A percentile compares a stretch with the other conserved stretches of the same genome.
These are phyloP conservation scores for Cladophialophora yegresii DNA, from an alignment of 2,329 filamentous ascomycete species.

Conservation along the genomic window DNA sequence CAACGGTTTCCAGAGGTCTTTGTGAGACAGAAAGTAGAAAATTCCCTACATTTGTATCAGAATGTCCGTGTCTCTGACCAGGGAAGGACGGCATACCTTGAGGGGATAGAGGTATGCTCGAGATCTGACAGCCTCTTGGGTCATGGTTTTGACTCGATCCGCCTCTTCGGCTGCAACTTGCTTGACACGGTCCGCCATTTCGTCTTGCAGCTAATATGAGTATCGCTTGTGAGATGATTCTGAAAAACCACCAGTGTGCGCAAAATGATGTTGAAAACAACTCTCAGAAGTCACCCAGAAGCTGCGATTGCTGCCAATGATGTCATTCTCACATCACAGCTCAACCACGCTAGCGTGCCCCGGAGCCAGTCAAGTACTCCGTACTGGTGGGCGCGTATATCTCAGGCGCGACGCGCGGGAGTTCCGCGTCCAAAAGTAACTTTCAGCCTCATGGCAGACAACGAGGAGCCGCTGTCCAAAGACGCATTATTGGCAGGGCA, in stretches of 20 bases:
- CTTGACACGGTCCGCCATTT: slow-evolving; percentile 53
- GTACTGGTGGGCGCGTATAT: neutral
- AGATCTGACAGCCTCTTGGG: slow-evolving; percentile 71
- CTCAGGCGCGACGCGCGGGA: too few relatives aligned
- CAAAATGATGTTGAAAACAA: neutral
- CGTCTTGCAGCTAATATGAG: neutral
- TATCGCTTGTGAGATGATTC: neutral
- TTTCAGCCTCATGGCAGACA: neutral
- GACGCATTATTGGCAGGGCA: too few relatives aligned
- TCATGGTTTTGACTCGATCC: slow-evolving; percentile 63
- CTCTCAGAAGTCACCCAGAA: neutral
- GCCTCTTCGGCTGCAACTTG: slow-evolving; percentile 68
- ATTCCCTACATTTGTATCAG: slow-evolving; percentile 53
- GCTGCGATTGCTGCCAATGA: neutral
- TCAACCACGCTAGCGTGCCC: neutral
- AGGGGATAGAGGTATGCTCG: slow-evolving; percentile 84
- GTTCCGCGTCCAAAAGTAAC: neutral
- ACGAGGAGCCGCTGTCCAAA: too few relatives aligned
- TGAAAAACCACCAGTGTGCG: neutral
- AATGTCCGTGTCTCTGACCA: neutral
- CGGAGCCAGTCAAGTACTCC: neutral
- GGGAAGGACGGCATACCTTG: slow-evolving; percentile 52
- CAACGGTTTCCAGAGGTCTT: slow-evolving; percentile 61
- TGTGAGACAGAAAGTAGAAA: slow-evolving; percentile 60
- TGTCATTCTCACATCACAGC: slow-evolving; percentile 5